A percentile compares a stretch with the other conserved stretches of the same genome.
phyloP scores from a whole-genome alignment of 805 yeast genomes.

The Tetrapisispora nanseiensis region DNA sequence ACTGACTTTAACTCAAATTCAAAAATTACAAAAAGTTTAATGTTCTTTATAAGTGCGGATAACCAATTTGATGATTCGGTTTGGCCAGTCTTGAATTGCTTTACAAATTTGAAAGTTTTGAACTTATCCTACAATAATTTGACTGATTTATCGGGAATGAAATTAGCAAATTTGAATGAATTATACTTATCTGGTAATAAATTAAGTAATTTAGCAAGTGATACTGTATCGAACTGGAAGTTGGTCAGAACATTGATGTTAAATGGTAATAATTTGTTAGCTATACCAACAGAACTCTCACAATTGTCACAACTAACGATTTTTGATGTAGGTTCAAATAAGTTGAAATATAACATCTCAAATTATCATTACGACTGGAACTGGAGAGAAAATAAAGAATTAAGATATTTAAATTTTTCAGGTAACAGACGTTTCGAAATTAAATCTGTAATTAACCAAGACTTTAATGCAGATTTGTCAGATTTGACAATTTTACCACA shows the following conservation, averaged over 20 bases:
- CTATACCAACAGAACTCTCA: constrained; percentile 82
- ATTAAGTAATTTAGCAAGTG: constrained; percentile 70
- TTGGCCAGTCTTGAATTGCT: constrained; percentile 54
- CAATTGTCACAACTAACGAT: constrained; percentile 53
- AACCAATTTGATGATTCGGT: constrained; percentile 73
- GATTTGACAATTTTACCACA: constrained; percentile 68
- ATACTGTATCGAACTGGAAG: constrained; percentile 58
- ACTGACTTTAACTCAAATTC: constrained; percentile 5
- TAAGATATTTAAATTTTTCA: constrained; percentile 77
- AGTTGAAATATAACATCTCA: constrained; percentile 80
- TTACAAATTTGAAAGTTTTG: constrained; percentile 48
- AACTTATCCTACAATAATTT: constrained; percentile 80
- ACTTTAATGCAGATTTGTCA: constrained; percentile 38
- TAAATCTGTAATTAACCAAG: constrained; percentile 43
- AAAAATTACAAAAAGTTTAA: constrained; percentile 40
- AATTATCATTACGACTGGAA: constrained; percentile 97
- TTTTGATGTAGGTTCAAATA: constrained; percentile 86
- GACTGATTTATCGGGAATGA: constrained; percentile 71
- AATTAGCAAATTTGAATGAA: constrained; percentile 47
- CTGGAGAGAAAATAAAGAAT: constrained; percentile 76
- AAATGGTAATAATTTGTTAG: constrained; percentile 76
- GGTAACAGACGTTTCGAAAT: constrained; percentile 91
- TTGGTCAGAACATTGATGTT: constrained; percentile 52
- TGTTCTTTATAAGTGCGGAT: constrained; percentile 61
- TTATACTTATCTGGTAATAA: constrained; percentile 79